Evolutionary conservation across 306 rosid species (phyloP), one percentile per base, ranked within the genome.

Genomic region (Carpinus viminea): DNA sequence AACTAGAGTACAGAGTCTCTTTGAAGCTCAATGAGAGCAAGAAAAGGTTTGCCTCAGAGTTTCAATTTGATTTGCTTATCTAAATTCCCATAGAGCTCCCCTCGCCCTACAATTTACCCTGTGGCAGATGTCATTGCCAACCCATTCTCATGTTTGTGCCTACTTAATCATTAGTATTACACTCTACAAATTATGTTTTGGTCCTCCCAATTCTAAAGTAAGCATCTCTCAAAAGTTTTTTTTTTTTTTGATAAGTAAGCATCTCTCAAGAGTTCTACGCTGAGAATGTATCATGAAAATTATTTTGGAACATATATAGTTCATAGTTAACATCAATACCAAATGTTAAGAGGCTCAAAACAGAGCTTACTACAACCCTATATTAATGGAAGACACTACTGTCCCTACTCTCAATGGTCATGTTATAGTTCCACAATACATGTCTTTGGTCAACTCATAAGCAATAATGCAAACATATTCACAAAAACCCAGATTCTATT

Each of bases 401-500:
- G 7, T 68, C 28, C 51, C 28, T 68, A 10, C 28, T 66, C 51
- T 28, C 45, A 31, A 9, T 13, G 24, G 43, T 31, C n/a, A 61
- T 61, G 43, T 17, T 61, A 61, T 18, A 61, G 11, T 61, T 28
- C 68, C 43, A 61, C 41, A 61, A 12, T 61, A 26, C 68, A 60
- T 26, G 26, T 61, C 68, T 61, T 28, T 26, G 68, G 31, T 61
- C 43, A 28, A 61, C 18, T 61, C 68, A 61, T 48, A 12, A 61
- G 3, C 13, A 59, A 59, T 26, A 5, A 8, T 21, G 15, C 6
- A 12, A 31, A 70, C 45, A 46, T 5, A 75, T 61, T 60, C 13
- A 52, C 54, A 43, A 76, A 28, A 24, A 69, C 21, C 17, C 66
- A 65, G 41, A 78, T 62, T 50, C 74, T 36, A 50, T 51, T 12